A percentile compares a stretch with the other conserved stretches of the same genome.
Conservation (phyloP, 352 stramenopile species). For the Phytophthora sansomeana region DNA sequence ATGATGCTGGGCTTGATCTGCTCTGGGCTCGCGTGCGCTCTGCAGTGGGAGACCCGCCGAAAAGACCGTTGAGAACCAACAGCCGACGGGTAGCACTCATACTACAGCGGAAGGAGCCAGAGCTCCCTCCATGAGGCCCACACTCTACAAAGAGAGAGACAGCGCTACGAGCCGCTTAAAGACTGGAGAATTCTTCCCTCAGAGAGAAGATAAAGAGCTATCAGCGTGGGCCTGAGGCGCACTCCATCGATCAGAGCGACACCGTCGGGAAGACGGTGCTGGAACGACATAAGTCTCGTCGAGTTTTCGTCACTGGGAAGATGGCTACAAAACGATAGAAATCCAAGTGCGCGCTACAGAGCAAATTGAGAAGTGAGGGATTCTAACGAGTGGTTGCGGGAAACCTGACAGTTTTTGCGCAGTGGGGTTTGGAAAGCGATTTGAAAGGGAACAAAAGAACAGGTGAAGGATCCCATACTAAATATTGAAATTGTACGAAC, state of each 20-base stretch:
- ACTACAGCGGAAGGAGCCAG: conserved; percentile 26
- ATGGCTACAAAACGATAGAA: background rate
- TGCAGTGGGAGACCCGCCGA: conserved; percentile 64
- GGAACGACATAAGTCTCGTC: conserved; percentile 50
- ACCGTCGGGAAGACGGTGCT: conserved; percentile 48
- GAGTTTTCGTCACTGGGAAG: conserved; percentile 60
- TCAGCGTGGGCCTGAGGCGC: conserved; percentile 79
- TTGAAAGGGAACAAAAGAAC: too few relatives aligned
- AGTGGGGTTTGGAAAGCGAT: too few relatives aligned
- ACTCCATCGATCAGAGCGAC: conserved; percentile 55
- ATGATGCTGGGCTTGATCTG: conserved; percentile 73
- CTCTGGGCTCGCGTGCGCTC: conserved; percentile 57
- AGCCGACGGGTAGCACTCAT: conserved; percentile 74
- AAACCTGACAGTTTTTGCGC: too few relatives aligned
- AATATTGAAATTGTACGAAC: too few relatives aligned
- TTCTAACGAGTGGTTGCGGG: background rate
- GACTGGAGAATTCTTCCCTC: conserved; percentile 46
- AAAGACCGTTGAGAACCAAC: conserved; percentile 83
- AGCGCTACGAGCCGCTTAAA: conserved; percentile 43
- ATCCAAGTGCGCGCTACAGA: background rate
- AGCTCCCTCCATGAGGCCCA: conserved; percentile 53
- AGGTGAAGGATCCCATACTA: too few relatives aligned
- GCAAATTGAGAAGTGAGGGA: background rate
- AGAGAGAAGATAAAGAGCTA: conserved; percentile 78
- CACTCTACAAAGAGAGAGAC: conserved; percentile 35